These are phyloP conservation scores for Clavariopsis aquatica DNA, from an alignment of 495 filamentous ascomycete species.

Conservation along the genomic window DNA sequence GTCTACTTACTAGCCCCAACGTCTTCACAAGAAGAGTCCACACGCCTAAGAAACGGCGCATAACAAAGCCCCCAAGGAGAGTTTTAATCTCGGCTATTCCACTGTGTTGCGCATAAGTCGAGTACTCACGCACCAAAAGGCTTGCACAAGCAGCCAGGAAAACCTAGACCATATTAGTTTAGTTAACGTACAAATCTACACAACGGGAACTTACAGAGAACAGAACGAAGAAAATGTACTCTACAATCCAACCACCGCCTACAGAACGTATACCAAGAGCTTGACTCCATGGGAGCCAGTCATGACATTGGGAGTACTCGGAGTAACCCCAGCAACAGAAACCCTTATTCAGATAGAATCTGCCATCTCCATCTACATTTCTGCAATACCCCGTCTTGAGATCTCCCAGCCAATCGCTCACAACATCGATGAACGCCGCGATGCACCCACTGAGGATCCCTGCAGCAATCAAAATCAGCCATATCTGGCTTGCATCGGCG, in stretches of 20 bases:
- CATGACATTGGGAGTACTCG: constrained; percentile 70
- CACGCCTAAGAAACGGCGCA: constrained; percentile 83
- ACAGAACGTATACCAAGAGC: constrained; percentile 65
- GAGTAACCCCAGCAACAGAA: constrained; percentile 95
- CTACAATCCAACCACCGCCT: constrained; percentile 73
- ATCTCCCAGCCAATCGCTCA: constrained; percentile 93
- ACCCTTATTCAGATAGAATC: constrained; percentile 82
- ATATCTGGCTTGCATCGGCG: constrained; percentile 84
- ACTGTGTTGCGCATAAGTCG: constrained; percentile 88
- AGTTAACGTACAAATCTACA: background rate
- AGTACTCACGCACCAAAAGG: constrained; percentile 78
- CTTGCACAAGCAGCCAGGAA: constrained; percentile 79
- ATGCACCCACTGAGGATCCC: constrained; percentile 80
- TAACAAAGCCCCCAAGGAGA: constrained; percentile 90
- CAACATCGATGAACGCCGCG: constrained; percentile 86
- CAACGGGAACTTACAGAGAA: constrained; percentile 63
- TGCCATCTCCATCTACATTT: constrained; percentile 69
- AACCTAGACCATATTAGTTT: constrained; percentile 54
- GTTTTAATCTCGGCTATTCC: constrained; percentile 99
- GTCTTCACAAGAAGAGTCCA: constrained; percentile 95
- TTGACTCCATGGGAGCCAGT: constrained; percentile 82
- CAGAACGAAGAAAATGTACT: constrained; percentile 81
- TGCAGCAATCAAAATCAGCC: constrained; percentile 78
- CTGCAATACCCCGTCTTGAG: constrained; percentile 90
- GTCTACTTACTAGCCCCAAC: constrained; percentile 71